Conservation (phyloP, 2,329 filamentous ascomycete species). For the Trichoderma koningii region DNA sequence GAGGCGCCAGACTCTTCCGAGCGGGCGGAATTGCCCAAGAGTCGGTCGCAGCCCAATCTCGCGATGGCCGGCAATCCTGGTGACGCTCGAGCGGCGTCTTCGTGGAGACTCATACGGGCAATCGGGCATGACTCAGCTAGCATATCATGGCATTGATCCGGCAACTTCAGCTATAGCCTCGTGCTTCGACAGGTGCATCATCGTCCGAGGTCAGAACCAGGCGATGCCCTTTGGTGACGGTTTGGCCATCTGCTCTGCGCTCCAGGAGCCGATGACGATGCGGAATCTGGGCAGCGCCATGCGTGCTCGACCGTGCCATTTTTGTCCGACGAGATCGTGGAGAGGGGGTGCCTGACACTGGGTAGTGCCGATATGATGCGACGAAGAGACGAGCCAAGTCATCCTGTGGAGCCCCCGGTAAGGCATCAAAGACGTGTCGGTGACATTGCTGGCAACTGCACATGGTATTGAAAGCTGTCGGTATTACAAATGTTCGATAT, state of each 20-base stretch:
- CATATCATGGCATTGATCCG: not conserved
- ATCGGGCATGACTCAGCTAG: constrained; percentile 15
- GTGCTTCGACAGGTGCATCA: not conserved
- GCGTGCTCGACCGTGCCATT: not conserved
- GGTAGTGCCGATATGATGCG: not conserved
- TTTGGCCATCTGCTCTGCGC: not conserved
- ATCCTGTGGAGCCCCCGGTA: not conserved
- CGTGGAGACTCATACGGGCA: no score
- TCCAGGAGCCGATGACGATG: no score
- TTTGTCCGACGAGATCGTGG: not conserved
- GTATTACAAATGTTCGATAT: not conserved
- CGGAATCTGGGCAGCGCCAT: not conserved
- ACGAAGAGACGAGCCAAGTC: not conserved
- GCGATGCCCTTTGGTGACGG: not conserved
- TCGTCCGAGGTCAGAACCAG: constrained; percentile 9
- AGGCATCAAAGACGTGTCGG: constrained; percentile 19
- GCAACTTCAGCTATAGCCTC: constrained; percentile 15
- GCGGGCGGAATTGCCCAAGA: constrained; percentile 10
- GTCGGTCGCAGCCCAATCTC: constrained; percentile 18
- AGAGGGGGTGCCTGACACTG: not conserved
- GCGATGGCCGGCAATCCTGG: not conserved
- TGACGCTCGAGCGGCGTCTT: not conserved
- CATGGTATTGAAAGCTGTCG: not conserved
- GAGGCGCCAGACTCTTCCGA: constrained; percentile 13
- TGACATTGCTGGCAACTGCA: constrained; percentile 3